Conservation (phyloP, 768 basidiomycete species). For the Lentinula raphanica region DNA sequence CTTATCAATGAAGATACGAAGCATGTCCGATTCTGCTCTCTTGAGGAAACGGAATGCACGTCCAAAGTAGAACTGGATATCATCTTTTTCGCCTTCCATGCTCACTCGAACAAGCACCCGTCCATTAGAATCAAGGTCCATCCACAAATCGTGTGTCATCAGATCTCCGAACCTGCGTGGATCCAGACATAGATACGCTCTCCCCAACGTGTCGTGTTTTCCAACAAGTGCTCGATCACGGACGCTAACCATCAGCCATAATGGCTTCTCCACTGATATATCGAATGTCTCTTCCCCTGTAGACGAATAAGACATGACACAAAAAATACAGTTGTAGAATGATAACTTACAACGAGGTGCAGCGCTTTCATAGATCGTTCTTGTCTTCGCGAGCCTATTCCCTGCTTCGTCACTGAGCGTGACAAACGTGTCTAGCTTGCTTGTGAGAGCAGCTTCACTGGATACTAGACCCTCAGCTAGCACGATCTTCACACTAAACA, state of each 20-base stretch:
- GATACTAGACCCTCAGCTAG: slow-evolving; percentile 87
- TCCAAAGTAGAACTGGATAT: slow-evolving; percentile 96
- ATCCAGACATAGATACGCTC: slow-evolving; percentile 89
- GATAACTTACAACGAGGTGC: slow-evolving; percentile 78
- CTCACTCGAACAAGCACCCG: slow-evolving; percentile 83
- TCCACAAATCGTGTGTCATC: slow-evolving; percentile 86
- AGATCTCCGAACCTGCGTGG: slow-evolving; percentile 85
- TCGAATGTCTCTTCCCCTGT: slow-evolving; percentile 97
- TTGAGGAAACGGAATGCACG: slow-evolving; percentile 91
- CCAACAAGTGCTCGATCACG: slow-evolving; percentile 87
- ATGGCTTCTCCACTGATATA: slow-evolving; percentile 84
- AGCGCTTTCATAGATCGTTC: slow-evolving; percentile 89
- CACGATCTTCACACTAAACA: slow-evolving; percentile 92
- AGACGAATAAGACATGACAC: neutral
- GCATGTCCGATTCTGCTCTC: slow-evolving; percentile 92
- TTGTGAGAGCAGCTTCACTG: slow-evolving; percentile 60
- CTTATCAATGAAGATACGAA: slow-evolving; percentile 95
- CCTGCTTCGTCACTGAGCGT: slow-evolving; percentile 93
- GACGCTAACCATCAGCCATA: slow-evolving; percentile 96
- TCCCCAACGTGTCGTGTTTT: slow-evolving; percentile 88
- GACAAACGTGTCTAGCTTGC: slow-evolving; percentile 85
- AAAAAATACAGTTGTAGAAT: slow-evolving; percentile 10
- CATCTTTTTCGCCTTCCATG: slow-evolving; percentile 99
- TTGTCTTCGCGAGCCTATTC: slow-evolving; percentile 85
- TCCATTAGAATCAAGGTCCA: slow-evolving; percentile 83